Evolutionary conservation across 1,139 yeast genomes (phyloP).

Genomic region (Debaryomyces coudertii): DNA sequence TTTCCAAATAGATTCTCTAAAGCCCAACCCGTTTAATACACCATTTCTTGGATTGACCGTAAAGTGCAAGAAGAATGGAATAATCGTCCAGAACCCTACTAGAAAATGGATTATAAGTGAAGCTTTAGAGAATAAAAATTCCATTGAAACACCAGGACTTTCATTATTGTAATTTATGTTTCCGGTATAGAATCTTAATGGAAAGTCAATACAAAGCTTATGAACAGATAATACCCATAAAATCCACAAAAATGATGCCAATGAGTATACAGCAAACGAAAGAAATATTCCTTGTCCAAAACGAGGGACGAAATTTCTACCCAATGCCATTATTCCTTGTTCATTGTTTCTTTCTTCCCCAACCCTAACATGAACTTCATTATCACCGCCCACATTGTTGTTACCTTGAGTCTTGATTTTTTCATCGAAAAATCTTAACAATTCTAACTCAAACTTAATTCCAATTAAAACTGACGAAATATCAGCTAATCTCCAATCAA

Average conservation of each 20-base stretch:
- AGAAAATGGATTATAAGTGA: slow-evolving; percentile 25
- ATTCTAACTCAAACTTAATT: slow-evolving; percentile 19
- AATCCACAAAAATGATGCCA: slow-evolving; percentile 20
- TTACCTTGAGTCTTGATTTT: slow-evolving; percentile 8
- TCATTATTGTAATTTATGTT: slow-evolving; percentile 8
- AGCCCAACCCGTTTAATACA: slow-evolving; percentile 7
- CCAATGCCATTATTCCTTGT: slow-evolving; percentile 9
- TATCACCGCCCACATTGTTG: slow-evolving; percentile 12
- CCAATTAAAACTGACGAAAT: slow-evolving; percentile 29
- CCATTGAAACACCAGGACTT: slow-evolving; percentile 9
- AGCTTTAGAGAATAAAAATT: slow-evolving; percentile 17
- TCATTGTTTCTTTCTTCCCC: slow-evolving; percentile 9
- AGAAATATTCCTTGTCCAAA: slow-evolving; percentile 6
- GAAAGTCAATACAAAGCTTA: slow-evolving; percentile 29
- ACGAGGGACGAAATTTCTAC: slow-evolving; percentile 9
- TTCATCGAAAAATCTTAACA: slow-evolving; percentile 21
- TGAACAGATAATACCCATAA: slow-evolving; percentile 30
- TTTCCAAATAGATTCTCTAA: slow-evolving; percentile 11
- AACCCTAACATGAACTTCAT: slow-evolving; percentile 13
- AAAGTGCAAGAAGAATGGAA: slow-evolving; percentile 18
- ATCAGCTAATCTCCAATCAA: slow-evolving; percentile 30
- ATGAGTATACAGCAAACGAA: slow-evolving; percentile 2
- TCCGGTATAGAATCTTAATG: slow-evolving; percentile 18
- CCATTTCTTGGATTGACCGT: slow-evolving; percentile 9
- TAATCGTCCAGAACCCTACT: slow-evolving; percentile 27